A percentile compares a stretch with the other conserved stretches of the same genome.
These are phyloP conservation scores for Zygosaccharomyces lentus DNA, from an alignment of 805 yeast genomes.

Conservation along the genomic window DNA sequence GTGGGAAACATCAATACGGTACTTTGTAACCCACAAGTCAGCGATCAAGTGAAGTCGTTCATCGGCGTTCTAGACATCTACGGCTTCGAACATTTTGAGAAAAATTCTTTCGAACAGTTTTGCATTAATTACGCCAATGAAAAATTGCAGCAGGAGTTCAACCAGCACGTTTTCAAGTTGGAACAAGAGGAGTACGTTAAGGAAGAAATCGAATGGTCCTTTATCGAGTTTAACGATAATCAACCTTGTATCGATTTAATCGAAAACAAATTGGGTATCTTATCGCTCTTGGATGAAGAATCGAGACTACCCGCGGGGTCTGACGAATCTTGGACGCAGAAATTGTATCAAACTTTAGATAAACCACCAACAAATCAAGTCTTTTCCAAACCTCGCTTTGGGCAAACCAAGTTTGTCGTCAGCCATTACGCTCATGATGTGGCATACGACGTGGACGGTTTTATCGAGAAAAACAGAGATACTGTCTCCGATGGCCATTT, in stretches of 20 bases:
- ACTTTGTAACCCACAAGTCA: constrained; percentile 68
- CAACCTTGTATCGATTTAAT: constrained; percentile 94
- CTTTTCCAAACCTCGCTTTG: constrained; percentile 92
- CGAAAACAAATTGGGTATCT: constrained; percentile 82
- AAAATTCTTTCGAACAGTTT: constrained; percentile 93
- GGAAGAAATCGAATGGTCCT: constrained; percentile 95
- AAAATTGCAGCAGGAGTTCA: constrained; percentile 94
- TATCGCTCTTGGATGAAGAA: constrained; percentile 89
- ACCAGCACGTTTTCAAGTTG: constrained; percentile 93
- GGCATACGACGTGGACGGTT: constrained; percentile 86
- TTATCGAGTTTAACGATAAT: constrained; percentile 92
- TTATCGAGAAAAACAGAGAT: constrained; percentile 94
- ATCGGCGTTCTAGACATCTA: constrained; percentile 97
- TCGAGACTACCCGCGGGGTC: constrained; percentile 90
- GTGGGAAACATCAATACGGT: constrained; percentile 79
- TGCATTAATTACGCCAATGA: constrained; percentile 97
- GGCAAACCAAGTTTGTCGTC: constrained; percentile 84
- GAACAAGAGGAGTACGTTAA: constrained; percentile 93
- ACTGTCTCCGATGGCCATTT: constrained; percentile 94
- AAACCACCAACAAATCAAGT: constrained; percentile 71
- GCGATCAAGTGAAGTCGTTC: constrained; percentile 57
- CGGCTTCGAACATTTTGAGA: constrained; percentile 94
- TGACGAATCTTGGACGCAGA: constrained; percentile 88
- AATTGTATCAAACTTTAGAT: constrained; percentile 79
- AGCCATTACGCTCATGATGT: constrained; percentile 95